Conservation (phyloP, 495 filamentous ascomycete genomes). For the Cercophora sp. region DNA sequence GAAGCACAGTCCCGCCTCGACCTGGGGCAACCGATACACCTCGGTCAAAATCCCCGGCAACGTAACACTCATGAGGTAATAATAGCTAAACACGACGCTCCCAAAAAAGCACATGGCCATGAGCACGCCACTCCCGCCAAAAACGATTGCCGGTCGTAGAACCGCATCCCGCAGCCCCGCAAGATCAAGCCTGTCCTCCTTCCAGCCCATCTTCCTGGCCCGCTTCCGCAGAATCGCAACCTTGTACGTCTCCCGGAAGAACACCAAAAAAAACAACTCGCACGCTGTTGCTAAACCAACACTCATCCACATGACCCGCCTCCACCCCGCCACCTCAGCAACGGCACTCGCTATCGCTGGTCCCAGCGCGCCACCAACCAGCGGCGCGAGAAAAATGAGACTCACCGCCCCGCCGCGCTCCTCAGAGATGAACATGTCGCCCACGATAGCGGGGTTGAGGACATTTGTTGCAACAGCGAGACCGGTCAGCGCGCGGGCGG, state of each 20-base stretch:
- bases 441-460: constrained; percentile 55
- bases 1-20: constrained; percentile 43
- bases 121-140: constrained; percentile 46
- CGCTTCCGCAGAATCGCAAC: constrained; percentile 44
- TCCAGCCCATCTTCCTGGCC: constrained; percentile 37
- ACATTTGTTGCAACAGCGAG: constrained; percentile 52
- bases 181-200: constrained; percentile 26
- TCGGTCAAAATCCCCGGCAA: constrained; percentile 48
- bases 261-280: constrained; percentile 43
- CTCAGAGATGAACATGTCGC: constrained; percentile 52
- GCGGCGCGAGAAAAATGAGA: constrained; percentile 44
- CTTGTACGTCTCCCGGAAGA: constrained; percentile 49
- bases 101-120: constrained; percentile 48
- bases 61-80: constrained; percentile 52
- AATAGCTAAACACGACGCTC: constrained; percentile 47
- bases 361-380: constrained; percentile 51
- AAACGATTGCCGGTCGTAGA: constrained; percentile 42
- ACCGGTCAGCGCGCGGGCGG: constrained; percentile 47
- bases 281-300: constrained; percentile 44
- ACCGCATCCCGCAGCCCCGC: constrained; percentile 39
- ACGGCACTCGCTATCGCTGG: constrained; percentile 58
- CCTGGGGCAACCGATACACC: constrained; percentile 44
- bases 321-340: constrained; percentile 57
- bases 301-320: constrained; percentile 52
- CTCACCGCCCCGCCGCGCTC: constrained; percentile 50